These are phyloP conservation scores for Aureobasidium sp. DNA, from an alignment of 2,329 filamentous ascomycete genomes.

Conservation along the genomic window DNA sequence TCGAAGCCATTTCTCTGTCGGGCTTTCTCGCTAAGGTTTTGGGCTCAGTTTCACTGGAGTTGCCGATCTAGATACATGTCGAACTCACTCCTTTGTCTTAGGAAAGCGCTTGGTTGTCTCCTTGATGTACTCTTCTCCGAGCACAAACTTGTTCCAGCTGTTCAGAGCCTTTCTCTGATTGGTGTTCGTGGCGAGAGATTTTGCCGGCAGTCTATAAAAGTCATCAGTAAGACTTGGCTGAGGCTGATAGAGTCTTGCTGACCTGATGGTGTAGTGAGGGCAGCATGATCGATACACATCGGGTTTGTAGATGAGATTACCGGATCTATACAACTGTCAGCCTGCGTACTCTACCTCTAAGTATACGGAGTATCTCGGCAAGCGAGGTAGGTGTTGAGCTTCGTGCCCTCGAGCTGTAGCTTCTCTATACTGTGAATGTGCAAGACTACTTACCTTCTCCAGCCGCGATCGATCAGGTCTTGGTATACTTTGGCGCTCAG, in stretches of 20 bases:
- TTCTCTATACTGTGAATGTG: background rate
- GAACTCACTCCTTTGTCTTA: conserved; percentile 55
- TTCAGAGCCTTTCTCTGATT: conserved; percentile 72
- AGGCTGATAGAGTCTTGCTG: conserved; percentile 7
- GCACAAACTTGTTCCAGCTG: conserved; percentile 64
- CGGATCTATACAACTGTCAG: conserved; percentile 33
- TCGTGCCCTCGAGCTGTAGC: background rate
- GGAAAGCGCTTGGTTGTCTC: conserved; percentile 59
- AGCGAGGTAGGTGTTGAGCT: background rate
- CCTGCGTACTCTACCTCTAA: background rate
- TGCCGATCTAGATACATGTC: background rate
- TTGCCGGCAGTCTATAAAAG: conserved; percentile 53
- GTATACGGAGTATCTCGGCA: background rate
- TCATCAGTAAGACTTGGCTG: background rate
- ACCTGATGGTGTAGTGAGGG: conserved; percentile 76
- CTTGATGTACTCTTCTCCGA: conserved; percentile 61
- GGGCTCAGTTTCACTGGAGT: background rate
- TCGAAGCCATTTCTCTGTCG: conserved; percentile 62
- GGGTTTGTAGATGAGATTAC: conserved; percentile 66
- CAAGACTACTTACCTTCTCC: conserved; percentile 59
- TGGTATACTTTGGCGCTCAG: conserved; percentile 65
- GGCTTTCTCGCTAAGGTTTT: conserved; percentile 45
- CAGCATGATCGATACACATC: conserved; percentile 78
- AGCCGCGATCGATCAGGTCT: conserved; percentile 63
- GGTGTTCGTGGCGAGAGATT: conserved; percentile 57